phyloP scores from a whole-genome alignment of 2,329 filamentous ascomycete species.

The Erysiphe pulchra region DNA sequence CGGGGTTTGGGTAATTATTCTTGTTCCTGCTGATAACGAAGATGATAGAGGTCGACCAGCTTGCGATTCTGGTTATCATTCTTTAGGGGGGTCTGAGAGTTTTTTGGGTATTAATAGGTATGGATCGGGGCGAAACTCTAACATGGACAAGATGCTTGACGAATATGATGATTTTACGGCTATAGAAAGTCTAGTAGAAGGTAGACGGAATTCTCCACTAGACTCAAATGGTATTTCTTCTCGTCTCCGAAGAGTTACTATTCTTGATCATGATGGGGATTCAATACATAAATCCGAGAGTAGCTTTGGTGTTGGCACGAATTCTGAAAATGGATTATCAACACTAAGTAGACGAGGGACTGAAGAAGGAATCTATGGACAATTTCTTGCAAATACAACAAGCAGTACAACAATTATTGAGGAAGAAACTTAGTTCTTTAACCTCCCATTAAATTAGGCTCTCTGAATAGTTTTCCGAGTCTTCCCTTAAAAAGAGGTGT shows the following conservation, averaged over 20 bases:
- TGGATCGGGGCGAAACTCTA: background rate
- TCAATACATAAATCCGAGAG: background rate
- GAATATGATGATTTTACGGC: background rate
- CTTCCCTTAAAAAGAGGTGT: too few species aligned
- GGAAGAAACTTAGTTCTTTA: background rate
- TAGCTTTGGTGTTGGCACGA: background rate
- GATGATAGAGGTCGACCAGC: background rate
- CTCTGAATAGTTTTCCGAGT: too few species aligned
- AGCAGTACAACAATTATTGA: background rate
- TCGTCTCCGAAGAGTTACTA: background rate
- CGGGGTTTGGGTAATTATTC: slow-evolving; percentile 53
- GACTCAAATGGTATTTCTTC: background rate
- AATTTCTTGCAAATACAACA: background rate
- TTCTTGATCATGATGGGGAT: background rate
- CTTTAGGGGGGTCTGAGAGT: background rate
- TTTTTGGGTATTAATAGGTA: background rate
- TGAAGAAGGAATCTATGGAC: background rate
- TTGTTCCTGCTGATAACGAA: slow-evolving; percentile 19
- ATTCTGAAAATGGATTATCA: background rate
- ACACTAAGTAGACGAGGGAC: background rate
- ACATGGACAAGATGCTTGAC: background rate
- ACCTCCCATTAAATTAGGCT: too few species aligned
- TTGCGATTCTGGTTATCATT: background rate
- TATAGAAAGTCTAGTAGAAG: background rate
- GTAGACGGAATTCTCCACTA: background rate